Base-by-base conservation (phyloP, 1,284 basidiomycete species). In the Trichosporon sp. region DNA sequence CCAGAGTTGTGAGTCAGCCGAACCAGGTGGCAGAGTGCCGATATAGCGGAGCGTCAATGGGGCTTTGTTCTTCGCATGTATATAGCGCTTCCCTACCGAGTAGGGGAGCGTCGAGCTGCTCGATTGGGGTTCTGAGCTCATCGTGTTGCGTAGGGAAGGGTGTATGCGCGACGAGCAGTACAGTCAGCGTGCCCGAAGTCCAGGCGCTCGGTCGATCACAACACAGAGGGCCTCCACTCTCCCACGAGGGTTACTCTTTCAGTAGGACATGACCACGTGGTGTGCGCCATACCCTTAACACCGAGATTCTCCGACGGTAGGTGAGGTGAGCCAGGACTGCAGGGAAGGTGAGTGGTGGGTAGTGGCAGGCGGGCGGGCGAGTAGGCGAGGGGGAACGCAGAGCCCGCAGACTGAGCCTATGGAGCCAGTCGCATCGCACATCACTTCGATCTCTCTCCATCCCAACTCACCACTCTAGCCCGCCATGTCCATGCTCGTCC, bases 1-100 rank as follows among this genome's bases (percentile, higher is more conserved):
- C 96, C 96, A 99, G 14, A 84, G 69, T 10, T 70, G 64, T 11
- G 12, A 31, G 16, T 46, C 54, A 10, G 68, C 68, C 35, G 38
- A 37, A n/a, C 67, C 40, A 1, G 77, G 76, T 3, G 59, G 59
- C 0, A 83, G 78, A 0, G 72, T 71, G 11, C 81, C 83, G 69
- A 83, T 72, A 71, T 82, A 83, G 4, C 75, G 76, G 5, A 84
- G 63, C 14, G 83, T 84, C 11, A 82, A 48, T 0, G 81, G 78
- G n/a, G 71, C 72, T 0, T 61, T 63, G 0, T 76, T 77, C 43
- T 79, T 80, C 59, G 72, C 75, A 65, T 83, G 76, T 0, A 82
- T 71, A 68, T 82, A 82, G 31, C 83, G 77, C 5, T 64, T 38
- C 31, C 76, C 76, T 11, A 80, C 59, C 37, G 38, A 46, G 26